Conservation (phyloP, 2,329 filamentous ascomycete genomes). For the Fusarium sp. region DNA sequence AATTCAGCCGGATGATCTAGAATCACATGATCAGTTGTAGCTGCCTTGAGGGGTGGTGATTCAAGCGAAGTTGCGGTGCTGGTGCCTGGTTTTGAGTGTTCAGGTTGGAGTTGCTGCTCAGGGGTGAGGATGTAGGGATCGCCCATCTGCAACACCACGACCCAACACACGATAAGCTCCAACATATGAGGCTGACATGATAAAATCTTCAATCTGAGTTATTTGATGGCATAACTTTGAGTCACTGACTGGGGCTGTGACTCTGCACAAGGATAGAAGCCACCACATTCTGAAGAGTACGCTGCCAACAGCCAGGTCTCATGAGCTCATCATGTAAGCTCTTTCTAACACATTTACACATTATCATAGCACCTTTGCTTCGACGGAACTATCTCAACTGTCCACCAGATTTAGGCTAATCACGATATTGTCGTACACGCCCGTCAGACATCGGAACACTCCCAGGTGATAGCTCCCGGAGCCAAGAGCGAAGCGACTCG, state of each 20-base stretch:
- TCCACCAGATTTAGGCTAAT: not conserved
- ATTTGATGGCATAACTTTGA: no score
- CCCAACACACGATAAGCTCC: no score
- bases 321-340: no score
- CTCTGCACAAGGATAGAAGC: not conserved
- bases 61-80: not conserved
- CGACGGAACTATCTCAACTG: no score
- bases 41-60: not conserved
- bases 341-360: no score
- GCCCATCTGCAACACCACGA: not conserved
- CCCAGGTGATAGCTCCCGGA: not conserved
- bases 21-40: not conserved
- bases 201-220: accelerated
- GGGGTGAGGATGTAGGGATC: accelerated
- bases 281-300: no score
- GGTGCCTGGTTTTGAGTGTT: accelerated
- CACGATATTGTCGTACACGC: not conserved
- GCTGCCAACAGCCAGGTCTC: no score
- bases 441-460: conserved; percentile 2
- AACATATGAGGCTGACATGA: not conserved
- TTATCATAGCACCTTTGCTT: no score
- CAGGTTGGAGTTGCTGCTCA: accelerated
- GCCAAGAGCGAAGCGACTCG: conserved; percentile 9
- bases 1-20: no score
- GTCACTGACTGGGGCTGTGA: no score